Base-by-base conservation (phyloP, 83 land plant genomes). In the Diphasiastrum complanatum region DNA sequence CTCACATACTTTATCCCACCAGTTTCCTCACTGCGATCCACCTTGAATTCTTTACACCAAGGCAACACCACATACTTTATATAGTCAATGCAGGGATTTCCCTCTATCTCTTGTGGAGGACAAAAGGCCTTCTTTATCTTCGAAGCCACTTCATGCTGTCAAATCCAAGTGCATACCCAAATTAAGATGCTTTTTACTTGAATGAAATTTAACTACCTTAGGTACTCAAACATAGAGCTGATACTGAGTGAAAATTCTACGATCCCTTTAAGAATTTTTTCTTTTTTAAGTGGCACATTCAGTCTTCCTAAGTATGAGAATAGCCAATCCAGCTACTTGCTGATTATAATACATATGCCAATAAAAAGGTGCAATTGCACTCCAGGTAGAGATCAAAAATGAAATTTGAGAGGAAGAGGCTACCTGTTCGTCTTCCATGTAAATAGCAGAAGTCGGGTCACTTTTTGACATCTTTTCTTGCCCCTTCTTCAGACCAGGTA, bases 391-490 rank as follows among this genome's bases (percentile, higher is more conserved):
- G n/a, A n/a, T n/a, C 18, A 23, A 34, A 25, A 54, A 11, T 12
- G 5, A 54, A 6, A 5, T 10, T 45, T 26, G 11, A 36, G 51
- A 10, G 51, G 12, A 5, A 43, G 5, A 24, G 8, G 26, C 63
- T 60, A 92, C 98, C 90, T 92, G 96, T 35, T 81, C 86, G 74
- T 92, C 98, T 59, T 92, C 98, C 98, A 92, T 92, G 62, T 69
- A 92, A 4, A 92, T 81, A 12, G 98, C 81, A 5, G 98, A 92
- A 31, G 79, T 69, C 24, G 98, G 91, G 66, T 88, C 91, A 74
- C 98, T 92, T 56, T 92, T 92, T 47, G 98, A 92, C 98, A 92
- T 92, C 64, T 88, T 92, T 61, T 85, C 91, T 58, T 92, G 98
- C 2, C 96, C 96, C 47, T 84, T 68, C 55, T 78, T 69, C 43